Percentiles rank a stretch among this genome's conserved stretches.
Conservation (phyloP, 1,284 basidiomycete species). For the Marasmius sp. region DNA sequence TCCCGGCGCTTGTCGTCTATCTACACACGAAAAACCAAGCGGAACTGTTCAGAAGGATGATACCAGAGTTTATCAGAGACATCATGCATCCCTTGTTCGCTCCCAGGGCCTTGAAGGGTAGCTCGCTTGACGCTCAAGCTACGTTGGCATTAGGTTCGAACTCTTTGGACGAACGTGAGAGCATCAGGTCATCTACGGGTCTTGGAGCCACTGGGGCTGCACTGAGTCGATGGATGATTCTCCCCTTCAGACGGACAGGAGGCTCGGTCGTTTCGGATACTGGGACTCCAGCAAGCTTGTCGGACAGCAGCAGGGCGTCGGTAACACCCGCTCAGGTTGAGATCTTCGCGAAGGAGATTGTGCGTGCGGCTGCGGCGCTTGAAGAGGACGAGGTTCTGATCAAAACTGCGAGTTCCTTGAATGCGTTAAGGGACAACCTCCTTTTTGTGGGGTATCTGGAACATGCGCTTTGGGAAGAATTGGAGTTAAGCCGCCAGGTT, state of each 20-base stretch:
- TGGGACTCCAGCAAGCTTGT: too few relatives aligned
- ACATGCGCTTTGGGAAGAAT: conserved; percentile 31
- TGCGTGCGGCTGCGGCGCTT: conserved; percentile 16
- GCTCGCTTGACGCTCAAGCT: too few relatives aligned
- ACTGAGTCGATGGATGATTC: too few relatives aligned
- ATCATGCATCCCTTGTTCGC: conserved; percentile 31
- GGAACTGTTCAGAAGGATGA: conserved; percentile 32
- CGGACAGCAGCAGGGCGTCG: background rate
- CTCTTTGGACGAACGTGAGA: too few relatives aligned
- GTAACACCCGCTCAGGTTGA: background rate
- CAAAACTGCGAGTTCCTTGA: conserved; percentile 20
- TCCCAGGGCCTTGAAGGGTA: background rate
- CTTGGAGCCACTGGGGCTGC: too few relatives aligned
- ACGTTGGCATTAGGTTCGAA: too few relatives aligned
- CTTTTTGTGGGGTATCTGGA: conserved; percentile 32
- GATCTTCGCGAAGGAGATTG: conserved; percentile 27
- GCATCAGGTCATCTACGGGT: too few relatives aligned
- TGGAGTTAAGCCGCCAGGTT: conserved; percentile 26
- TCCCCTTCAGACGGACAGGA: too few relatives aligned
- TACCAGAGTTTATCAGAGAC: conserved; percentile 40
- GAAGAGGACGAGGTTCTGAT: conserved; percentile 21
- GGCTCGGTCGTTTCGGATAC: too few relatives aligned
- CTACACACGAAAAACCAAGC: conserved; percentile 39
- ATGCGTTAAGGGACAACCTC: conserved; percentile 34
- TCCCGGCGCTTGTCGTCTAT: conserved; percentile 35